Base-by-base conservation (phyloP, 306 rosid species). In the Abrus precatorius region DNA sequence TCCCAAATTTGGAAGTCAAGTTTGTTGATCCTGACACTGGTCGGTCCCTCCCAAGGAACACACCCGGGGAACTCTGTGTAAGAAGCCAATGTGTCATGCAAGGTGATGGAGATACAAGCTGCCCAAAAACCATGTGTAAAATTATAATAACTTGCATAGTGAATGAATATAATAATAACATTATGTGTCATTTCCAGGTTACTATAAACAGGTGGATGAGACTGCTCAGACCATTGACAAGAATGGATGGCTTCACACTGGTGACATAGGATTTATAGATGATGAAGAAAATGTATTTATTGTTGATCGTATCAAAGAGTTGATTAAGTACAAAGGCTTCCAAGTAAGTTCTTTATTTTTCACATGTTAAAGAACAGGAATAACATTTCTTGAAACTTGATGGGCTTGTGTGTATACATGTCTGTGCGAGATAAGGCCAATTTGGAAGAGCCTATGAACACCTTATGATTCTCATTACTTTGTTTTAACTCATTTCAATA, bases 41-140 rank as follows among this genome's bases (percentile, higher is more conserved):
- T 20, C 69, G 50, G 54, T 90, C 98, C 74, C 91, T 95, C 50
- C 93, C 98, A 28, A 88, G 88, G 86, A 90, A 90, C 84, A 90
- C 91, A 3, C 92, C 88, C 0, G 97, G 99, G 14, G 98, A 93
- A 84, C 80, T 95, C 7, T 93, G 98, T 85, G 97, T 90, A 6
- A 82, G 92, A 87, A 93, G 99, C 85, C 97, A 86, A 77, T 93
- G 98, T 78, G 95, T 92, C 4, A 95, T 95, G 99, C 83, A 87
- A 89, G 98, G 98, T 93, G 85, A 32, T 30, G 29, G 10, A 74
- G 61, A 76, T 43, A 67, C 9, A 67, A 32, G 73, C 4, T 47
- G 30, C 55, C 4, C 12, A 40, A 57, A 76, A 62, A 76, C 50
- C 5, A 77, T 9, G 4, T 44, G 34, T 47, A 48, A 57, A 49